Evolutionary conservation across 2,329 filamentous ascomycete species (phyloP), one percentile per base, ranked within the genome.

Genomic region (Pestalotiopsis sp.): DNA sequence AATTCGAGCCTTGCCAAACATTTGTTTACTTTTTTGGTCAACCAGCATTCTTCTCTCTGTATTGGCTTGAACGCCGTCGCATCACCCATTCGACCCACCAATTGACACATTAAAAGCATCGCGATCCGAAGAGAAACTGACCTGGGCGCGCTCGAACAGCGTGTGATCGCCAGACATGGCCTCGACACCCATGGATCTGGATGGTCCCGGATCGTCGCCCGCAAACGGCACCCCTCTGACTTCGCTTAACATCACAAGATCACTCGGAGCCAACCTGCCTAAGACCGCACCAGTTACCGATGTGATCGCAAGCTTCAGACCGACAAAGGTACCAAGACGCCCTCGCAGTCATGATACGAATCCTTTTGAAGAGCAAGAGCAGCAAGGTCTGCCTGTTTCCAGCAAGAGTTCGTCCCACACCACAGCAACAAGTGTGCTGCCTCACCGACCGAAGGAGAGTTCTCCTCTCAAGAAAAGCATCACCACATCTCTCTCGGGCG

Each of bases 231-330:
- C 75, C 14, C 80, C 73, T 9, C 71, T 76, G 39, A 70, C 77
- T 17, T 81, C 84, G 1, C 80, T 88, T 57, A 86, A 86, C 70
- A 86, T 87, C 65, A 82, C 84, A 9, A 82, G 87, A 23, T 83
- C 83, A 12, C 72, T 87, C 23, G 82, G 81, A 58, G 74, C 75
- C 61, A 81, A 78, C 67, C 74, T 80, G 13, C 79, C 82, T 56
- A 82, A 82, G 68, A 87, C 87, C 5, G 89, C 91, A 13, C 92
- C 92, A 77, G 87, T 97, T 67, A 87, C 89, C 75, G 94, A 97
- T 76, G 86, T 96, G 73, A 91, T 97, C 74, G 85, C 89, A 49
- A 90, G 87, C 67, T 97, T 94, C 78, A 87, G 93, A 65, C 94
- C 95, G 7, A 91, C 91, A 61, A 94, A 94, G 86, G 93, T 95